Base-by-base conservation (phyloP, 169 alveolate genomes). In the Eimeria necatrix region DNA sequence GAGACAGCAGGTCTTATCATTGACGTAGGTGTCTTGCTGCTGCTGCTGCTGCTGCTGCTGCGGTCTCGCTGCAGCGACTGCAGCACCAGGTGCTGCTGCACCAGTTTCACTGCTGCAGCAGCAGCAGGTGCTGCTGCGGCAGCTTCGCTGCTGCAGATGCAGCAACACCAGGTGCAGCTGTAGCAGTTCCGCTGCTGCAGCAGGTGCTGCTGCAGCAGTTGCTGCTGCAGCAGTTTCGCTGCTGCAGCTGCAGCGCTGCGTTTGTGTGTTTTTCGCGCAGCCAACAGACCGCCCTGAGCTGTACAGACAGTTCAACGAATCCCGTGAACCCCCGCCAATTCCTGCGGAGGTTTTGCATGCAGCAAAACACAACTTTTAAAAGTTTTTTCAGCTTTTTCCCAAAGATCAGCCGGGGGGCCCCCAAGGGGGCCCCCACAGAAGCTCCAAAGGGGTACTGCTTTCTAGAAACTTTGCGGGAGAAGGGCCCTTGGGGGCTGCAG, bases 1-100 rank as follows among this genome's bases (percentile, higher is more conserved):
- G 60, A 59, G n/a, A 84, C 32, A 9, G 26, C 52, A 49, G 92
- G 56, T 32, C 92, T 84, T 53, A 26, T 84, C 78, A 26, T 59
- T 10, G 92, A 84, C 46, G 92, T 84, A 41, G 26, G 92, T 22
- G 3, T 48, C 41, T 10, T 18, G 68, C 32, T 61, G 53, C 24
- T 52, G 41, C 49, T n/a, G 16, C 48, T 80, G 68, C 68, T 56
- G 20, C 12, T 10, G 68, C 22, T 32, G 41, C 41, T 32, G 41
- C 41, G 41, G 68, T 18, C 0, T 18, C 68, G 68, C 20, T 10
- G 0, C 20, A 0, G 68, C 12, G 22, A 18, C 68, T 18, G 68
- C 68, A 14, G 68, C 68, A 10, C 20, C 68, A 18, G 0, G 20
- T 56, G 20, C 68, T 56, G 68, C 68, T 56, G 20, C 22, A 56